Evolutionary conservation across 1,139 yeast genomes (phyloP), one percentile per base, ranked within the genome.

Genomic region (Candida sojae): DNA sequence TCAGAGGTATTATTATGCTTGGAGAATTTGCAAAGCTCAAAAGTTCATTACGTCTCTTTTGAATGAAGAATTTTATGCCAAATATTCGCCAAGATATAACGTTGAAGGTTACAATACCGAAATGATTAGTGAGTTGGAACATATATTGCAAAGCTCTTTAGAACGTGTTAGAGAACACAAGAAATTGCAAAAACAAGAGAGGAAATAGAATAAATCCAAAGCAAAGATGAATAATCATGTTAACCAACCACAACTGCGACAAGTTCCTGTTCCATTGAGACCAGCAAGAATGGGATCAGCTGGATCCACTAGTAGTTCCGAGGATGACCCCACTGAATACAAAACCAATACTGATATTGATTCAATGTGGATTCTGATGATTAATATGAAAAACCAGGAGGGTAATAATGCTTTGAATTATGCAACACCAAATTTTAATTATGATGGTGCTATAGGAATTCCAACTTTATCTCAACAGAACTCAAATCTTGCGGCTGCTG

Each of bases 1-100:
- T 36, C 63, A 63, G 39, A 54, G 74, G 35, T 71, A 72, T 52
- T 73, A 68, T 53, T 68, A 68, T 51, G 71, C 76, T 0, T 71
- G 76, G 68, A 60, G 71, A 53, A 59, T 70, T 8, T 57, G 65
- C 5, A 70, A 71, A 49, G 68, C 70, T 1, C 67, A 66, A 31
- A 55, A 62, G 4, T 68, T 65, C 40, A 48, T 70, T 31, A 47
- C 61, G 43, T 60, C 58, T 13, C 49, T 63, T 3, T 47, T 67
- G 4, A 57, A 62, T 11, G 61, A 67, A 32, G 62, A 58, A 26
- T 51, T 52, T 44, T 65, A 64, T 48, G 54, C 54, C 29, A 51
- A 49, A 13, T 55, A 57, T 28, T 44, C 49, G 23, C 54, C 56
- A 7, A 42, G 49, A 13, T 48, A 44, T 32, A 34, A 50, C 17